Evolutionary conservation across 2,329 filamentous ascomycete genomes (phyloP).

Genomic region (Penicillium psychrosexuale): DNA sequence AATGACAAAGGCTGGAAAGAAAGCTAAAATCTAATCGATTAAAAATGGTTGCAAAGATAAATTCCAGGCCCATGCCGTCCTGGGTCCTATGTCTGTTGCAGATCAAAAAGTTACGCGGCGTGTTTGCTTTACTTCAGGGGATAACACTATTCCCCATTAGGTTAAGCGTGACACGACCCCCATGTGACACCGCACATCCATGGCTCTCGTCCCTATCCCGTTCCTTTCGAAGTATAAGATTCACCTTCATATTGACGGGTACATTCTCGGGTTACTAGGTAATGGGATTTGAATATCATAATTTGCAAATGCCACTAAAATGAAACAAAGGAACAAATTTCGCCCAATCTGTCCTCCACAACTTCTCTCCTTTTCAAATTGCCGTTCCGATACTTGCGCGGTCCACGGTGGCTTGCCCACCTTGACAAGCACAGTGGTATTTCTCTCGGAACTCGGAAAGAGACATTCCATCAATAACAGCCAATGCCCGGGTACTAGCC

Average conservation of each 20-base stretch:
- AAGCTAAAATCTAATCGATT: constrained; percentile 16
- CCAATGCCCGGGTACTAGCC: constrained; percentile 43
- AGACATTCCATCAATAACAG: constrained; percentile 48
- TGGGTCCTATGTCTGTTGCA: constrained; percentile 1
- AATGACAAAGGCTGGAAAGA: not conserved
- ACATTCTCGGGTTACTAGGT: not conserved
- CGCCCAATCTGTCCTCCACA: not conserved
- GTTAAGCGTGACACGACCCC: constrained; percentile 18
- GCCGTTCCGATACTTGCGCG: constrained; percentile 29
- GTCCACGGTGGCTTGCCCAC: constrained; percentile 9
- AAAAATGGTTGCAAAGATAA: constrained; percentile 14
- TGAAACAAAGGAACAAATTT: not conserved
- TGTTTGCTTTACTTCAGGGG: constrained; percentile 27
- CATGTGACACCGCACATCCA: constrained; percentile 18
- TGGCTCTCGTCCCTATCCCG: constrained; percentile 13
- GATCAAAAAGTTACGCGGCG: constrained; percentile 22
- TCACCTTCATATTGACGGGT: not conserved
- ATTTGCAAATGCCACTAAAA: not conserved
- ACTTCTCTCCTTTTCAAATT: constrained; percentile 18
- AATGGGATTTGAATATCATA: not conserved
- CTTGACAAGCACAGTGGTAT: constrained; percentile 63
- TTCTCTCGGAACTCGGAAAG: constrained; percentile 57
- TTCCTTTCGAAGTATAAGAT: constrained; percentile 4
- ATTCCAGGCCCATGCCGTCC: constrained; percentile 4
- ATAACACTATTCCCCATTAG: constrained; percentile 16